These are phyloP conservation scores for Astraeus odoratus DNA, from an alignment of 768 basidiomycete genomes.

Conservation along the genomic window DNA sequence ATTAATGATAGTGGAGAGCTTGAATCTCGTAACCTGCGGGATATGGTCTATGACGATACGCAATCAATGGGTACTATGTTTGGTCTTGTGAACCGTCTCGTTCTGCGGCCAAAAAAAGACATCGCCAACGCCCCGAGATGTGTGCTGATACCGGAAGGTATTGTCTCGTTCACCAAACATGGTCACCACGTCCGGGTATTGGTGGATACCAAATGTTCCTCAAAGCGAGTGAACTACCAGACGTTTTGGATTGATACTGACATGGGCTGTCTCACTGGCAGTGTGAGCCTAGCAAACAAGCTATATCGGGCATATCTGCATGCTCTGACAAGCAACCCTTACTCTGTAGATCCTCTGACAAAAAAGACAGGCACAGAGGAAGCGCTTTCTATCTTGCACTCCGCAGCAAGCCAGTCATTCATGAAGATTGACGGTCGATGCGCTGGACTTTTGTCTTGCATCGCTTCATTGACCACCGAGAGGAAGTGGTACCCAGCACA, in stretches of 20 bases:
- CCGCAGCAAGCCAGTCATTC: slow-evolving; percentile 33
- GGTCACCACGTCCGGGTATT: slow-evolving; percentile 9
- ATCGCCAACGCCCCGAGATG: neutral
- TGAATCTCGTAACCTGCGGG: slow-evolving; percentile 31
- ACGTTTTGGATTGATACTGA: slow-evolving; percentile 20
- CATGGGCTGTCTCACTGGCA: slow-evolving; percentile 20
- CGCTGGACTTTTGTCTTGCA: slow-evolving; percentile 23
- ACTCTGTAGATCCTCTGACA: slow-evolving; percentile 36
- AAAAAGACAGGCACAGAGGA: slow-evolving; percentile 36
- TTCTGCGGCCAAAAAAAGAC: slow-evolving; percentile 24
- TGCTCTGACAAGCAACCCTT: slow-evolving; percentile 29
- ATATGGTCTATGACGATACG: slow-evolving; percentile 30
- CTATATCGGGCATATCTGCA: slow-evolving; percentile 36
- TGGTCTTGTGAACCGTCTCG: slow-evolving; percentile 31
- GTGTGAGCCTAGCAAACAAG: slow-evolving; percentile 12
- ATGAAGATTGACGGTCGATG: slow-evolving; percentile 24
- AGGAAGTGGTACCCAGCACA: slow-evolving; percentile 30
- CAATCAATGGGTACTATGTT: slow-evolving; percentile 36
- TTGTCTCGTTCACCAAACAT: slow-evolving; percentile 5
- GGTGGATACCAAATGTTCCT: neutral
- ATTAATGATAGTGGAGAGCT: slow-evolving; percentile 21
- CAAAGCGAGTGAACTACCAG: slow-evolving; percentile 5
- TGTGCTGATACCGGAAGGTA: slow-evolving; percentile 9
- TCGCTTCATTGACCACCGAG: slow-evolving; percentile 25
- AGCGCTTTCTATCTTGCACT: slow-evolving; percentile 30